phyloP scores from a whole-genome alignment of 805 yeast species.

The Candida pseudofarinosa region DNA sequence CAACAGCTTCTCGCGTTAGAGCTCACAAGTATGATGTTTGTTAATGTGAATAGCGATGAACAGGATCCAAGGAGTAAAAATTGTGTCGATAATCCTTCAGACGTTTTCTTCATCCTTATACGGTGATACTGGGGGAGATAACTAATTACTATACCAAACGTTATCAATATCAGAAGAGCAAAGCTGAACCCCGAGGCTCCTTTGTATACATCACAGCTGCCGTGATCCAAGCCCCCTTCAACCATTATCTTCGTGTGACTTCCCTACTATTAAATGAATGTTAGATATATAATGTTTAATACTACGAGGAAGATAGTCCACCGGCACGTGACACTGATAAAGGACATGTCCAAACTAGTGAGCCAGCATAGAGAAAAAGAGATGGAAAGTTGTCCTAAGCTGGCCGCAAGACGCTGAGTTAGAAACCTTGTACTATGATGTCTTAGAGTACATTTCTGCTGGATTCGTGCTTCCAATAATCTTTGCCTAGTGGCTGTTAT shows the following conservation, averaged over 20 bases:
- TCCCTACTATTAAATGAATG: too few relatives aligned
- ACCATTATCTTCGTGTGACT: slow-evolving; percentile 20
- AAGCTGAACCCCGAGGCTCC: slow-evolving; percentile 52
- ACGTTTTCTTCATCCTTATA: slow-evolving; percentile 52
- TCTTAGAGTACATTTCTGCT: too few relatives aligned
- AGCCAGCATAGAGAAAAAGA: too few relatives aligned
- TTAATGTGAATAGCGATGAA: slow-evolving; percentile 62
- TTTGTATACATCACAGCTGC: slow-evolving; percentile 38
- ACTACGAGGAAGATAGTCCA: too few relatives aligned
- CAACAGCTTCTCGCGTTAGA: slow-evolving; percentile 64
- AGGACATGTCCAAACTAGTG: too few relatives aligned
- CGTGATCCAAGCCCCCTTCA: not conserved
- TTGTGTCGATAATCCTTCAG: slow-evolving; percentile 76
- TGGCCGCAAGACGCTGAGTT: too few relatives aligned
- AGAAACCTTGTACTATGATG: too few relatives aligned
- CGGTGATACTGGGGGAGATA: slow-evolving; percentile 73
- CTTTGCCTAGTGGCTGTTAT: too few relatives aligned
- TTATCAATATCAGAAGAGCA: slow-evolving; percentile 47
- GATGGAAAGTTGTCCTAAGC: too few relatives aligned
- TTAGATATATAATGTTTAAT: too few relatives aligned
- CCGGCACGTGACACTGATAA: not conserved
- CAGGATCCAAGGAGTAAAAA: slow-evolving; percentile 68
- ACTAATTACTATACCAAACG: slow-evolving; percentile 64
- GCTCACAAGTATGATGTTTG: slow-evolving; percentile 63
- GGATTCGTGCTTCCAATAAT: too few relatives aligned